Evolutionary conservation across 2,329 filamentous ascomycete species (phyloP).

Genomic region (Microsporum canis): DNA sequence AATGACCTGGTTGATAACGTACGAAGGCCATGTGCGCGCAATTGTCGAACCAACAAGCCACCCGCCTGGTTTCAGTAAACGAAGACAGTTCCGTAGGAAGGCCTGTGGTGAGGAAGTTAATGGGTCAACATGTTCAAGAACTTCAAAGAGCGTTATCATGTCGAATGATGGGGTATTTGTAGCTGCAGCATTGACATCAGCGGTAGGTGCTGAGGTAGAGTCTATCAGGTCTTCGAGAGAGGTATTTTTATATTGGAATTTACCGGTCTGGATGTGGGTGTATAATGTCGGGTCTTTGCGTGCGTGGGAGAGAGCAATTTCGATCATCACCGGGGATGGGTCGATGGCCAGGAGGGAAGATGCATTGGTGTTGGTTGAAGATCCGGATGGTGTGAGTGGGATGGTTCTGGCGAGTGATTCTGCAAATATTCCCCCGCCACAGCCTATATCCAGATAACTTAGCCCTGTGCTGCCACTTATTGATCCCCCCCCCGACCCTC

Average conservation of each 20-base stretch:
- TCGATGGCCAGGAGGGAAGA: constrained; percentile 37
- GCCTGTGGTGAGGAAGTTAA: constrained; percentile 62
- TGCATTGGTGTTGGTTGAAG: constrained; percentile 22
- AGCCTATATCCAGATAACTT: constrained; percentile 81
- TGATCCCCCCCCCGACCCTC: background rate
- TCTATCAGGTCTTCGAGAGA: constrained; percentile 54
- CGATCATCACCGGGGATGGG: constrained; percentile 33
- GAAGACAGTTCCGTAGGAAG: constrained; percentile 45
- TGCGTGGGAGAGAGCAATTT: constrained; percentile 64
- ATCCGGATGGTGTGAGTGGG: constrained; percentile 15
- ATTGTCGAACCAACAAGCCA: constrained; percentile 93
- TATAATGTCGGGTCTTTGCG: constrained; percentile 58
- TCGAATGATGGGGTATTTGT: constrained; percentile 47
- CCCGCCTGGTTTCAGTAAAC: constrained; percentile 73
- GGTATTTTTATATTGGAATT: constrained; percentile 60
- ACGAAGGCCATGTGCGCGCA: constrained; percentile 75
- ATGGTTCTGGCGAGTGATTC: constrained; percentile 47
- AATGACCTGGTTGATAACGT: constrained; percentile 82
- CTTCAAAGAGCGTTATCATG: constrained; percentile 81
- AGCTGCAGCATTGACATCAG: constrained; percentile 24
- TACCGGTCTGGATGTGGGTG: constrained; percentile 39
- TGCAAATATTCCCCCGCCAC: constrained; percentile 92
- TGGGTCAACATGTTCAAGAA: constrained; percentile 77
- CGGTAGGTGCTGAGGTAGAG: constrained; percentile 10
- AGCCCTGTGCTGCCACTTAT: constrained; percentile 32